These are phyloP conservation scores for Pachyrhizus erosus DNA, from an alignment of 306 rosid species.

Conservation along the genomic window DNA sequence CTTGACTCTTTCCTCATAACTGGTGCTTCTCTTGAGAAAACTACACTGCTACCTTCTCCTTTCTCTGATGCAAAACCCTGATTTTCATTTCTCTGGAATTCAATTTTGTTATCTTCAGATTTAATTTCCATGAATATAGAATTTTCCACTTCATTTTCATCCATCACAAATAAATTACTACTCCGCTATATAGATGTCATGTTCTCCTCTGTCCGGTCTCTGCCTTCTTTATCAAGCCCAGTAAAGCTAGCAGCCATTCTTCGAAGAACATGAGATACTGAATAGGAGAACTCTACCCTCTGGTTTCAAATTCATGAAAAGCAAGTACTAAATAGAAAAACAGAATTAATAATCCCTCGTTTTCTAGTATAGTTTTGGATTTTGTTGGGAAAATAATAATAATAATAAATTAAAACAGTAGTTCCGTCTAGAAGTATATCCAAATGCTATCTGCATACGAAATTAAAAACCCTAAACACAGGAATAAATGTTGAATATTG, in stretches of 20 bases:
- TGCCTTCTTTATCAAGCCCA: constrained; percentile 27
- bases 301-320: constrained; percentile 41
- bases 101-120: constrained; percentile 49
- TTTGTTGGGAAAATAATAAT: neutral
- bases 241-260: constrained; percentile 36
- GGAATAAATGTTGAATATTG: constrained; percentile 24
- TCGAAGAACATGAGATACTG: constrained; percentile 32
- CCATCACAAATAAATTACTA: constrained; percentile 41
- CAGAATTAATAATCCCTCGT: constrained; percentile 16
- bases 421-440: constrained; percentile 19
- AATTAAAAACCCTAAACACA: constrained; percentile 32
- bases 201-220: constrained; percentile 44
- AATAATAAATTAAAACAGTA: constrained; percentile 25
- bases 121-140: constrained; percentile 52
- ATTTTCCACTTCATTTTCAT: constrained; percentile 45
- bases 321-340: constrained; percentile 18
- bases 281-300: constrained; percentile 29
- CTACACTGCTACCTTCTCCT: constrained; percentile 66
- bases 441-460: neutral
- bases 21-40: constrained; percentile 65
- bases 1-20: constrained; percentile 56
- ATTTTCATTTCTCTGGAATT: constrained; percentile 51
- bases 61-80: constrained; percentile 56
- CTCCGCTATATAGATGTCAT: constrained; percentile 42
- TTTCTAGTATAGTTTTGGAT: neutral